Conservation (phyloP, 192 early-diverging fungal genomes). For the Paraglomus brasilianum region DNA sequence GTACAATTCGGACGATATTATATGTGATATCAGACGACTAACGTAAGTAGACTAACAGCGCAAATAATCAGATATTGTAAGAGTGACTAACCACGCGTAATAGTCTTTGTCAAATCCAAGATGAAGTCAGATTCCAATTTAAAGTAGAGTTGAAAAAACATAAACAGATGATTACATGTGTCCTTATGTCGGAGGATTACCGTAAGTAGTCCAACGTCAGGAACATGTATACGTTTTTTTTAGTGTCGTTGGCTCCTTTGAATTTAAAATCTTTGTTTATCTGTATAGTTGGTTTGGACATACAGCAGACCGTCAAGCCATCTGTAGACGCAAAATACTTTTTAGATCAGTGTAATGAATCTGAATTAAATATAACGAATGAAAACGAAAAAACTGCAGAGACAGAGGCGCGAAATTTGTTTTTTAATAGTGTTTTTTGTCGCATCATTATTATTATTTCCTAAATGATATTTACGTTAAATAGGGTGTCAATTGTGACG, state of each 20-base stretch:
- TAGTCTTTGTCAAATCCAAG: slow-evolving; percentile 30
- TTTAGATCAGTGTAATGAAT: no score
- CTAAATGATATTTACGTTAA: no score
- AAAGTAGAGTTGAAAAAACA: slow-evolving; percentile 13
- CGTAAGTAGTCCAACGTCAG: slow-evolving; percentile 8
- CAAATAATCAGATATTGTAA: no score
- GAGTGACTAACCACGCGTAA: no score
- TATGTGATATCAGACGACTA: slow-evolving; percentile 37
- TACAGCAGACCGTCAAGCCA: slow-evolving; percentile 25
- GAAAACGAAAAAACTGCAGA: no score
- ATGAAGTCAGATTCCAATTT: slow-evolving; percentile 23
- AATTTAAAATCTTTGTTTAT: slow-evolving; percentile 20
- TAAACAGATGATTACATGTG: slow-evolving; percentile 28
- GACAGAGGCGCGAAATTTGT: no score
- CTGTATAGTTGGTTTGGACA: slow-evolving; percentile 34
- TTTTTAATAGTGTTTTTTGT: no score
- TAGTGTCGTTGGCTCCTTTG: no score
- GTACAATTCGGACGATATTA: slow-evolving; percentile 18
- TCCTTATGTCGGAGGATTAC: slow-evolving; percentile 35
- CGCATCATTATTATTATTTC: no score
- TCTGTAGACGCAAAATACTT: slow-evolving; percentile 14
- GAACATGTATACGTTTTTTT: not conserved
- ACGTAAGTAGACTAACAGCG: slow-evolving; percentile 32
- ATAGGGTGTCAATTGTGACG: no score
- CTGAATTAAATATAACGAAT: no score